A percentile compares a stretch with the other conserved stretches of the same genome.
Conservation (phyloP, 192 early-diverging fungal genomes). For the Mortierella claussenii region DNA sequence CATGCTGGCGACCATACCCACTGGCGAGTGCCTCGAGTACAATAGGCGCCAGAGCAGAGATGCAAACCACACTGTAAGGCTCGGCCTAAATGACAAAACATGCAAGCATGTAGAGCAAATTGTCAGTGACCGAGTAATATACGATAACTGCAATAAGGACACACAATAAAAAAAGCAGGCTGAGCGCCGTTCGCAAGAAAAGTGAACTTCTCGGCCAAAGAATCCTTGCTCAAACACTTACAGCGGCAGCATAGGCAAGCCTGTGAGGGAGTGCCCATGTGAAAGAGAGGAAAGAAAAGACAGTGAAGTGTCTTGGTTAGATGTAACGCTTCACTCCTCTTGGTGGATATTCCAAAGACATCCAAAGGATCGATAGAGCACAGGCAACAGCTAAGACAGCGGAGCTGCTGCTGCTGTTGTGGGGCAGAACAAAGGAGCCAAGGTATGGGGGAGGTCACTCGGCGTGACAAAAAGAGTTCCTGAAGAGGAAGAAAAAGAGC, state of each 20-base stretch:
- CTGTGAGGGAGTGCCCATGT: conserved; percentile 7
- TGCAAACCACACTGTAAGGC: conserved; percentile 49
- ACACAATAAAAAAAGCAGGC: neutral
- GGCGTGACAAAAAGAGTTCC: too few relatives aligned
- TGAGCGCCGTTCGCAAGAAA: too few relatives aligned
- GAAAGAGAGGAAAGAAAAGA: neutral
- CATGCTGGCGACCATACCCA: conserved; percentile 31
- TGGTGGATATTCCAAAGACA: too few relatives aligned
- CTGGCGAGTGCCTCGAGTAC: conserved; percentile 43
- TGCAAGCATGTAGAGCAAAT: neutral
- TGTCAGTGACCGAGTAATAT: neutral
- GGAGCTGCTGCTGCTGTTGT: too few relatives aligned
- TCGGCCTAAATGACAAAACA: conserved; percentile 30
- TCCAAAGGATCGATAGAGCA: too few relatives aligned
- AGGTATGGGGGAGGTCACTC: too few relatives aligned
- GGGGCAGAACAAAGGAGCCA: too few relatives aligned
- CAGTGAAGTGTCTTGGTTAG: too few relatives aligned
- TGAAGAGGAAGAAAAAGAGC: too few relatives aligned
- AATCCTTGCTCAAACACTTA: too few relatives aligned
- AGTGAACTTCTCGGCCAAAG: neutral
- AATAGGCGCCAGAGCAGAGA: conserved; percentile 42
- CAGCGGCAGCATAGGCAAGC: conserved; percentile 47
- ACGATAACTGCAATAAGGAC: neutral
- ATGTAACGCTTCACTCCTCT: too few relatives aligned
- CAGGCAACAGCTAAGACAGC: too few relatives aligned